A percentile compares a stretch with the other conserved stretches of the same genome.
phyloP scores from a whole-genome alignment of 345 rosid genomes.

The Aethionema arabicum region DNA sequence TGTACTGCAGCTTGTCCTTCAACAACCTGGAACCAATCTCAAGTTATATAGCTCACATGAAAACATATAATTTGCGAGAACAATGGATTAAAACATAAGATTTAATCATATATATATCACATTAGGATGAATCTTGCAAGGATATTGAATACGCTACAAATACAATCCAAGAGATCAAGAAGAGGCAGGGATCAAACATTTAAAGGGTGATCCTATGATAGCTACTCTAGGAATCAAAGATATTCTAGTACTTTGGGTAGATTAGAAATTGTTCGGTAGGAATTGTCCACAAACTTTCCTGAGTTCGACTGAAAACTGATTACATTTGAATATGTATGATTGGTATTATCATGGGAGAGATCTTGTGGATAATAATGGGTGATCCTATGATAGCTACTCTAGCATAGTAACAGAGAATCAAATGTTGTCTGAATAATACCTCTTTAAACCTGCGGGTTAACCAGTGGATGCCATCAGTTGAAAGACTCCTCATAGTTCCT shows the following conservation, averaged over 20 bases:
- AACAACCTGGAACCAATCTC: slow-evolving; percentile 50
- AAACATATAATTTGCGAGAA: too few species aligned
- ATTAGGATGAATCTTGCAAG: too few species aligned
- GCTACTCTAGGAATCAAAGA: too few species aligned
- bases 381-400: not conserved
- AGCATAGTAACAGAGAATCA: slow-evolving; percentile 15
- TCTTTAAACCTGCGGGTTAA: slow-evolving; percentile 64
- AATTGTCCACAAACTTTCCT: too few species aligned
- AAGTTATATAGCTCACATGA: not conserved
- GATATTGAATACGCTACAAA: too few species aligned
- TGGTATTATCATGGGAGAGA: not conserved
- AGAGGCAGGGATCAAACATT: too few species aligned
- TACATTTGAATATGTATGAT: slow-evolving; percentile 1
- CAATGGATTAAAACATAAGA: too few species aligned
- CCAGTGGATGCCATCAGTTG: slow-evolving; percentile 62
- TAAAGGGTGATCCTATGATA: too few species aligned
- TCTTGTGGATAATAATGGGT: not conserved
- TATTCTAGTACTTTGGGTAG: too few species aligned
- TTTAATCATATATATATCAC: too few species aligned
- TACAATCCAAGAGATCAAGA: too few species aligned
- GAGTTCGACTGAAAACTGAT: not conserved
- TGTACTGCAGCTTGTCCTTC: slow-evolving; percentile 64
- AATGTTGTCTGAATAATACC: slow-evolving; percentile 41
- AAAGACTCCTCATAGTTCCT: slow-evolving; percentile 87
- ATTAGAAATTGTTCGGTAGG: too few species aligned